phyloP scores from a whole-genome alignment of 306 rosid genomes.

The Vicia villosa region DNA sequence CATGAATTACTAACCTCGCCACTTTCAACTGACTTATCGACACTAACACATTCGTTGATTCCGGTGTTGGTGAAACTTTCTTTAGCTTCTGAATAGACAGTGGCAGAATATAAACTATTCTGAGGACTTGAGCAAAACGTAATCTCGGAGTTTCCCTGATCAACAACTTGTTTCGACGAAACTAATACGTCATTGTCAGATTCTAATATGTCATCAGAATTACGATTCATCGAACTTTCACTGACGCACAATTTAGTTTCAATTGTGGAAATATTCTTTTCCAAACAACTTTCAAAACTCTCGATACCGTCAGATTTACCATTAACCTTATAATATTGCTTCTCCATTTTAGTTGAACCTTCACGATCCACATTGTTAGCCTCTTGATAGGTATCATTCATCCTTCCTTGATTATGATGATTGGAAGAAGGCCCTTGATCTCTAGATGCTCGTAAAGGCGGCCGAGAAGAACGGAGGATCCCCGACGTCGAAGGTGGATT shows the following conservation, averaged over 20 bases:
- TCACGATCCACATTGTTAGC: slow-evolving; percentile 29
- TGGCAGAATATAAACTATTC: slow-evolving; percentile 32
- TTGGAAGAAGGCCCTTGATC: slow-evolving; percentile 52
- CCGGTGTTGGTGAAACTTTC: slow-evolving; percentile 81
- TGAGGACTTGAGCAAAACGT: slow-evolving; percentile 38
- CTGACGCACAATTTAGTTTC: slow-evolving; percentile 46
- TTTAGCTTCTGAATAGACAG: slow-evolving; percentile 75
- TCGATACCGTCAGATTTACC: slow-evolving; percentile 46
- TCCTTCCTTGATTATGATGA: slow-evolving; percentile 42
- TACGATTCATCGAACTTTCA: slow-evolving; percentile 43
- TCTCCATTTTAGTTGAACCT: slow-evolving; percentile 40
- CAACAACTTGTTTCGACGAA: slow-evolving; percentile 42
- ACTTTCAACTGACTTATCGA: slow-evolving; percentile 69
- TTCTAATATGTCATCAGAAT: slow-evolving; percentile 45
- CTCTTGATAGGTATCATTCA: slow-evolving; percentile 34
- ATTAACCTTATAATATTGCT: slow-evolving; percentile 30
- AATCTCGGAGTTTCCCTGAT: slow-evolving; percentile 45
- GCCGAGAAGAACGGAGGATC: slow-evolving; percentile 45
- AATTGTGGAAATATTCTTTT: slow-evolving; percentile 42
- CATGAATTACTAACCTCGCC: slow-evolving; percentile 57
- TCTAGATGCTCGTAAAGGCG: slow-evolving; percentile 50
- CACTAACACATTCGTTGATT: slow-evolving; percentile 71
- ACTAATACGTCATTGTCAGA: slow-evolving; percentile 40
- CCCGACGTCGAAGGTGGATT: slow-evolving; percentile 51
- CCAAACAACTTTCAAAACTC: slow-evolving; percentile 47